A percentile compares a stretch with the other conserved stretches of the same genome.
These are phyloP conservation scores for Tanozyma kutaoensis DNA, from an alignment of 805 yeast species.

Conservation along the genomic window DNA sequence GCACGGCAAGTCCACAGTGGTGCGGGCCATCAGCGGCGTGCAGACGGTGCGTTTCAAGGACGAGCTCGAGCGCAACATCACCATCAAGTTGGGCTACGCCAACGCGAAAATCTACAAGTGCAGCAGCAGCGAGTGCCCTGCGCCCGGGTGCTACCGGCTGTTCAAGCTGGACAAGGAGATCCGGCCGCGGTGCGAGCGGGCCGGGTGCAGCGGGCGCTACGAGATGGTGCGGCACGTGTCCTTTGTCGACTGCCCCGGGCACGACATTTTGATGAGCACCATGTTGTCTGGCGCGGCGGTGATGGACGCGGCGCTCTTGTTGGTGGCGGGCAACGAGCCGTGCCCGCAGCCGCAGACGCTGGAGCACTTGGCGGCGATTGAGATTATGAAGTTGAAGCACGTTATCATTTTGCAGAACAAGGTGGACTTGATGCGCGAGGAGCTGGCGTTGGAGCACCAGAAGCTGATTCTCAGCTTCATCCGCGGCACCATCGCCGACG, in stretches of 20 bases:
- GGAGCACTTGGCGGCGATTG: conserved; percentile 98
- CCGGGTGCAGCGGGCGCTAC: conserved; percentile 84
- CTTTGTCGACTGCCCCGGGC: conserved; percentile 99
- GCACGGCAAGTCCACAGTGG: conserved; percentile 90
- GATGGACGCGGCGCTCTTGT: conserved; percentile 96
- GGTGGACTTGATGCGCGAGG: conserved; percentile 97
- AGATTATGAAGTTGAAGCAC: conserved; percentile 96
- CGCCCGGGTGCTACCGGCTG: conserved; percentile 90
- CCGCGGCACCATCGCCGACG: conserved; percentile 97
- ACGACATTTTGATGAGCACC: conserved; percentile 99
- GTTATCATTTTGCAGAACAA: conserved; percentile 94
- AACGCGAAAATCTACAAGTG: conserved; percentile 96
- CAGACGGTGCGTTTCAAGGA: conserved; percentile 99
- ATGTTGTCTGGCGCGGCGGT: conserved; percentile 99
- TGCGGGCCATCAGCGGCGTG: conserved; percentile 93
- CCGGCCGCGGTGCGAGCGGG: conserved; percentile 79
- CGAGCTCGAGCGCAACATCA: conserved; percentile 97
- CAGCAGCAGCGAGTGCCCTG: conserved; percentile 73
- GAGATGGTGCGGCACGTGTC: conserved; percentile 90
- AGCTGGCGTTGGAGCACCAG: conserved; percentile 90
- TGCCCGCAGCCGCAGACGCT: conserved; percentile 99
- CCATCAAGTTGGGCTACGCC: conserved; percentile 97
- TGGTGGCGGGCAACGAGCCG: conserved; percentile 96
- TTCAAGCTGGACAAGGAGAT: conserved; percentile 93
- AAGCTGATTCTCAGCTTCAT: conserved; percentile 85